Percentiles rank a stretch among this genome's conserved stretches.
Evolutionary conservation across 2,329 filamentous ascomycete genomes (phyloP).

Genomic region (Elsinoe necatrix): DNA sequence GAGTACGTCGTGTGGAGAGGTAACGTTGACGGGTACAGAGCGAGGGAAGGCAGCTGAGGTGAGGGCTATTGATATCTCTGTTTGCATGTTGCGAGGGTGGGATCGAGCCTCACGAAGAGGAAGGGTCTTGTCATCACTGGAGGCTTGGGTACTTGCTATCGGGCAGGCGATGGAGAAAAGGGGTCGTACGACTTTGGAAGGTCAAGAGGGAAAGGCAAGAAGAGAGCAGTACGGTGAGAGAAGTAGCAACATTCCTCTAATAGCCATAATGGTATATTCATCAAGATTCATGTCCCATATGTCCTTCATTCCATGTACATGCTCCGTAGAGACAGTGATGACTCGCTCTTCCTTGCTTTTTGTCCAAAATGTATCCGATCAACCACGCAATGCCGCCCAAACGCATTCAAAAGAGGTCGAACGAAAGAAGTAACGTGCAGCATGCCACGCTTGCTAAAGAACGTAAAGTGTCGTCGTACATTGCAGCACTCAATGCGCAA

Average conservation of each 20-base stretch:
- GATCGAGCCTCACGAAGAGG: neutral
- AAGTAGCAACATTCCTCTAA: neutral
- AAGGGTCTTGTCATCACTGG: too few relatives aligned
- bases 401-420: neutral
- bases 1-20: neutral
- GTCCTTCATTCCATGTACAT: neutral
- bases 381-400: constrained; percentile 5
- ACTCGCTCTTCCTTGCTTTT: neutral
- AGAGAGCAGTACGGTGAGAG: neutral
- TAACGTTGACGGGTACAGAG: too few relatives aligned
- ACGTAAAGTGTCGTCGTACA: neutral
- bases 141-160: too few relatives aligned
- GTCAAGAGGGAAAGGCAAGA: neutral
- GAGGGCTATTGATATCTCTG: neutral
- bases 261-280: neutral
- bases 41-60: neutral
- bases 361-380: neutral
- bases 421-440: neutral
- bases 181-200: too few relatives aligned
- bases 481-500: neutral
- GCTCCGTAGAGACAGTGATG: constrained; percentile 4
- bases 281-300: constrained; percentile 1
- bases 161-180: too few relatives aligned
- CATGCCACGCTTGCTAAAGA: neutral
- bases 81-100: neutral